These are phyloP conservation scores for Rosa hybrid DNA, from an alignment of 331 rosid genomes.

Conservation along the genomic window DNA sequence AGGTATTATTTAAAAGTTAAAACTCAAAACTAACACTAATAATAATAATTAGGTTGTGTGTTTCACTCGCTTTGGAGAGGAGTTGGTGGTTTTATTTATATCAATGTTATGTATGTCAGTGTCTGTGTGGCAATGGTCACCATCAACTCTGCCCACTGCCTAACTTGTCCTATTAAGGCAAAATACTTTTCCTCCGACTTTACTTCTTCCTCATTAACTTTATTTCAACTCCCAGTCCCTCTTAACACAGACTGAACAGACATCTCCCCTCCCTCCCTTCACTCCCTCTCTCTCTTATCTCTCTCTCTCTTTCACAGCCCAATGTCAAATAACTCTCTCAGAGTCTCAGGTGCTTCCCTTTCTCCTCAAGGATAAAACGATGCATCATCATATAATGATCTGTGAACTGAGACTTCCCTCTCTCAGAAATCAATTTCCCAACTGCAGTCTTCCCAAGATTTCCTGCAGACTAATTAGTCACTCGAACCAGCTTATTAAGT, in stretches of 20 bases:
- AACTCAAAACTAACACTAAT: not conserved
- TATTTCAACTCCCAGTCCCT: conserved; percentile 45
- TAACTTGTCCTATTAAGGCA: conserved; percentile 59
- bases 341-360: conserved; percentile 45
- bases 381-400: conserved; percentile 3
- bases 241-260: not conserved
- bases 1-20: not conserved
- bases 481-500: not conserved
- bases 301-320: not conserved
- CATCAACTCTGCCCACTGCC: conserved; percentile 52
- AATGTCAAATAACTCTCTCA: not conserved
- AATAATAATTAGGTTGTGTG: not conserved
- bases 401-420: conserved; percentile 4
- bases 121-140: conserved; percentile 36
- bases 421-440: conserved; percentile 15
- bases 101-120: not conserved
- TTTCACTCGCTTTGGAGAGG: conserved; percentile 39
- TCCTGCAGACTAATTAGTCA: not conserved
- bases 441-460: conserved; percentile 20
- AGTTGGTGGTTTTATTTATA: conserved; percentile 13
- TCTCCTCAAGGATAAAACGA: conserved; percentile 29
- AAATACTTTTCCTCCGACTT: conserved; percentile 26
- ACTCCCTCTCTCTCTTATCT: not conserved
- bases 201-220: conserved; percentile 10
- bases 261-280: not conserved